Evolutionary conservation across 805 yeast species (phyloP).

Genomic region (Ogataea trehalophila): DNA sequence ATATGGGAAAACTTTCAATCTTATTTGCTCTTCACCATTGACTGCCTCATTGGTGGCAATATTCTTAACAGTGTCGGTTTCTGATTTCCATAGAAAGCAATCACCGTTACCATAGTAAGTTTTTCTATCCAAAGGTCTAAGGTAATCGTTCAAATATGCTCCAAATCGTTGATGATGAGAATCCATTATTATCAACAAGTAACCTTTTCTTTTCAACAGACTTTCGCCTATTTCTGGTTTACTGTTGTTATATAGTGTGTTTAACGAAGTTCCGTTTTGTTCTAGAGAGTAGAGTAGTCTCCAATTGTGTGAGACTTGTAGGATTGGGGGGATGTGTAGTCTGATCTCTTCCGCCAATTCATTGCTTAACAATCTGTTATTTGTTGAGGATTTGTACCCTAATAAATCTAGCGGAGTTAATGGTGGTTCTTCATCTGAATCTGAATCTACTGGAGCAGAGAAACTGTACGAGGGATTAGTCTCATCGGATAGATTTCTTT

Average conservation of each 20-base stretch:
- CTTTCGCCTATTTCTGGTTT: constrained; percentile 40
- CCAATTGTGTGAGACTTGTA: constrained; percentile 80
- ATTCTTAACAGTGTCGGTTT: constrained; percentile 34
- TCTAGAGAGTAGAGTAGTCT: constrained; percentile 74
- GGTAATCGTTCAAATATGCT: constrained; percentile 67
- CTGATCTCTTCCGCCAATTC: constrained; percentile 75
- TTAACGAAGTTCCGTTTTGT: constrained; percentile 85
- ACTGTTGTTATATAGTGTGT: constrained; percentile 62
- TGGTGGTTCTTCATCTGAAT: constrained; percentile 34
- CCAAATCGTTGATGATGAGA: constrained; percentile 64
- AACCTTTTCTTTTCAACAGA: constrained; percentile 45
- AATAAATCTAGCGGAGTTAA: constrained; percentile 49
- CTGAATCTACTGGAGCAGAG: constrained; percentile 1
- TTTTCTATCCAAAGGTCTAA: constrained; percentile 65
- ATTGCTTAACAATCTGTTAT: constrained; percentile 45
- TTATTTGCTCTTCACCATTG: constrained; percentile 27
- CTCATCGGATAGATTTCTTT: too few relatives aligned
- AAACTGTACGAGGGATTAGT: too few relatives aligned
- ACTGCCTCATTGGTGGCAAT: constrained; percentile 9
- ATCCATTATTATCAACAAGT: constrained; percentile 70
- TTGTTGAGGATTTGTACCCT: constrained; percentile 61
- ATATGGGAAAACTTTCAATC: constrained; percentile 78
- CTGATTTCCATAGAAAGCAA: constrained; percentile 86
- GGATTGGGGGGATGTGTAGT: constrained; percentile 66
- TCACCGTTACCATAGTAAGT: constrained; percentile 92